Conservation (phyloP, 139 green algal species). For the Monoraphidium neglectum region DNA sequence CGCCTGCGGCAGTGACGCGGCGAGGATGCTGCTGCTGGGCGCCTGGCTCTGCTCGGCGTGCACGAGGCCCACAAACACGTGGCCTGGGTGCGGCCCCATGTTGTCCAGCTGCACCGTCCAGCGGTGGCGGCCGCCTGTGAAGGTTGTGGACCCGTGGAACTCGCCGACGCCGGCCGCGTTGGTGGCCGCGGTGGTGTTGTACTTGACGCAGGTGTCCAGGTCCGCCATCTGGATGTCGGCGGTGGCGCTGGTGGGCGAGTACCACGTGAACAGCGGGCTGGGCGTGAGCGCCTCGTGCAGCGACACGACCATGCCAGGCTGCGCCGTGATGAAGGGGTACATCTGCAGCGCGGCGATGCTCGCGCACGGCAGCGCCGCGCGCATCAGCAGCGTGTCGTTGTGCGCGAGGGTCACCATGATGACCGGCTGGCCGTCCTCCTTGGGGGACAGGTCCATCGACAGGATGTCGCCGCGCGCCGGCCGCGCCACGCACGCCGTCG, state of each 20-base stretch:
- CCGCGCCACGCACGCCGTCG: slow-evolving; percentile 18
- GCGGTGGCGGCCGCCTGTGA: slow-evolving; percentile 44
- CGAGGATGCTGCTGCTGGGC: slow-evolving; percentile 44
- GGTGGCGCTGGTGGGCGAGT: slow-evolving; percentile 21
- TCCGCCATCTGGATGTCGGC: slow-evolving; percentile 46
- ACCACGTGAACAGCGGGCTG: slow-evolving; percentile 61
- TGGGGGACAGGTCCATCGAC: slow-evolving; percentile 53
- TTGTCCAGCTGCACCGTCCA: slow-evolving; percentile 73
- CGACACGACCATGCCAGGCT: slow-evolving; percentile 47
- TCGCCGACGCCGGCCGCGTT: slow-evolving; percentile 30
- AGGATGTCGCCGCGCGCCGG: slow-evolving; percentile 42
- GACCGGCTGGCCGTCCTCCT: slow-evolving; percentile 59
- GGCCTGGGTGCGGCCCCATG: slow-evolving; percentile 37
- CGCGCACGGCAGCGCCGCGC: slow-evolving; percentile 41
- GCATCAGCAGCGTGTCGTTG: slow-evolving; percentile 44
- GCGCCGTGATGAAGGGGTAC: slow-evolving; percentile 62
- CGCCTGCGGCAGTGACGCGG: slow-evolving; percentile 19
- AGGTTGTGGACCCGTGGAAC: slow-evolving; percentile 50
- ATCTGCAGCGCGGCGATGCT: slow-evolving; percentile 54
- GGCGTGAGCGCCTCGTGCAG: slow-evolving; percentile 57
- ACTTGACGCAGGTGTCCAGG: slow-evolving; percentile 64
- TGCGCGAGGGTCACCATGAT: slow-evolving; percentile 46
- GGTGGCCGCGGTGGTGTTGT: slow-evolving; percentile 35
- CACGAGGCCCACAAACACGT: slow-evolving; percentile 59
- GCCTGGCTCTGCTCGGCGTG: slow-evolving; percentile 19